Evolutionary conservation across 1,284 basidiomycete genomes (phyloP), one percentile per base, ranked within the genome.

Genomic region (Cutaneotrichosporon arboriforme): DNA sequence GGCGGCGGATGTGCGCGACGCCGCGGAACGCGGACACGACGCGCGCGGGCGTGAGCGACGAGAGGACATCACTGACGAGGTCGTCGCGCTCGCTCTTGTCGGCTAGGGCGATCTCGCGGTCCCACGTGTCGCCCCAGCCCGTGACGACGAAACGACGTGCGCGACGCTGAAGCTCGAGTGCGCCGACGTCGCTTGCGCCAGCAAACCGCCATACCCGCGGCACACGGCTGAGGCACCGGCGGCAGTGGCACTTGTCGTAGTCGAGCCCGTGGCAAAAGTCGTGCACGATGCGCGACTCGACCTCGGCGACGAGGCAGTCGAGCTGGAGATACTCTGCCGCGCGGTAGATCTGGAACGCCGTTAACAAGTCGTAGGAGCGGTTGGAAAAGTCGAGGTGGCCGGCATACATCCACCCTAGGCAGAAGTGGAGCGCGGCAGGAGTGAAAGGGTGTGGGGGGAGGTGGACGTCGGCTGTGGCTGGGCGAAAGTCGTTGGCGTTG

Each of bases 371-470:
- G 72, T 91, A 96, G 0, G 88, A 86, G 17, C 94, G 81, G 66
- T 96, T 89, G 4, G 90, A 92, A 69, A 97, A 96, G 43, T 86
- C 80, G 46, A 98, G 84, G 7, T 90, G 93, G 40, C 94, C 94
- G 12, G 91, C 90, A 69, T 97, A 97, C 47, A 77, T 73, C 61
- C 72, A 76, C 14, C 93, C 93, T 23, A 98, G 83, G 22, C 90
- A 90, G 69, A 97, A 97, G 72, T 97, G 91, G 3, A 96, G 78
- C 0, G 91, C 89, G 0, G 92, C 88, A 0, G 93, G 88, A 0
- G 94, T 96, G 75, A 97, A 97, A 0, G 93, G 93, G 0, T 93
- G 92, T 0, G 87, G 90, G 1, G 90, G 89, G 3, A 96, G 81
- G 0, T 80, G 83, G 21, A 94, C 76, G 3, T 73, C 70, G 78